Base-by-base conservation (phyloP, 768 basidiomycete genomes). In the Brasilioporus rufonigricans region DNA sequence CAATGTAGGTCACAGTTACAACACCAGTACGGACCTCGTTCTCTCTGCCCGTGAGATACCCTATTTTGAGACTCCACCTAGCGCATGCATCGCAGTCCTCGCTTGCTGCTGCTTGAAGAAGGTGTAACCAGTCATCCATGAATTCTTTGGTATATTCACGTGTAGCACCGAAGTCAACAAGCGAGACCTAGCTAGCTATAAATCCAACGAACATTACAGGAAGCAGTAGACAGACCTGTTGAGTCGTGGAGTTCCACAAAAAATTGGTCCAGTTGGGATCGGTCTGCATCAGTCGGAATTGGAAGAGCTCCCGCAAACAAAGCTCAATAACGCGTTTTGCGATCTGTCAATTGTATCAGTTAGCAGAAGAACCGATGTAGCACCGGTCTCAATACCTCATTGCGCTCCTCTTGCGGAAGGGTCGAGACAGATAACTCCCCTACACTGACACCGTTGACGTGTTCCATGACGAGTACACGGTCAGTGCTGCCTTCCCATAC, bases 251-350 rank as follows among this genome's bases (percentile, higher is more conserved):
- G 69, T 94, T 89, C 86, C 91, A 98, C 23, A 99, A 75, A 74
- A 99, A 98, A 70, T 98, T 98, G 10, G 92, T 90, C 91, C 92
- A 98, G 64, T 99, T 98, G 4, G 97, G 97, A 67, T 99, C 96
- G 0, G 96, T 99, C 70, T 98, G 97, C 97, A 99, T 98, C 40
- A 88, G 71, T 29, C 90, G 77, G 75, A 97, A 96, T 56, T 85
- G 77, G 69, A 98, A 97, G 8, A 99, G 81, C 67, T 98, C 97
- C 54, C 80, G 83, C 38, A 99, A 74, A 66, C 93, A 98, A 8
- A 99, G 78, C 44, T 91, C 86, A 48, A 98, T 78, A 44, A 97
- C 82, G 51, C 85, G 76, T 3, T 80, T 73, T 4, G 93, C 91
- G 64, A 98, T 96, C 96, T 98, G 65, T 12, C 44, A 9, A 19